Base-by-base conservation (phyloP, 495 filamentous ascomycete genomes). In the Hapsidospora chrysogenum region DNA sequence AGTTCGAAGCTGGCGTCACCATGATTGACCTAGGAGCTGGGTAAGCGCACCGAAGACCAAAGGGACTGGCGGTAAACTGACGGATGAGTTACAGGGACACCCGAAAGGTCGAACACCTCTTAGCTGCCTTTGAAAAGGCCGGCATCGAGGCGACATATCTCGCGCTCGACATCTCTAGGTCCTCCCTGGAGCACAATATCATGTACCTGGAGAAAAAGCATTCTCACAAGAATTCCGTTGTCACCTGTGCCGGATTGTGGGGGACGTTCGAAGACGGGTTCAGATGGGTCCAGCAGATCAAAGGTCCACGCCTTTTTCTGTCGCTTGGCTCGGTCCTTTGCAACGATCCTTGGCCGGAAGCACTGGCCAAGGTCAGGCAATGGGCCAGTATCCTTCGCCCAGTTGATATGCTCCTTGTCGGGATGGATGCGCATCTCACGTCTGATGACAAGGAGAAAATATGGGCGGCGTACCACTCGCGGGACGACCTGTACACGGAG, bases 151-250 rank as follows among this genome's bases (percentile, higher is more conserved):
- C 37, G 9, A 27, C 29, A 2, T 39, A 39, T 15, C 14, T 33
- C 15, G 37, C 29, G 10, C 37, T 39, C 15, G 37, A 39, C n/a
- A 39, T 39, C 14, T 39, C 37, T 3, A 39, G 16, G 15, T 18
- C 21, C 6, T 39, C 37, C 1, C 23, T 39, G 3, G 29, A 32
- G 19, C 37, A 31, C 14, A 39, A 31, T 26, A 14, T 39, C 9
- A 29, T 20, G 0, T 31, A 31, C 13, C 21, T 39, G 14, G 20
- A 28, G 14, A 26, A 6, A 11, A 17, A 21, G 10, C 26, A 25
- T 18, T 4, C 14, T 3, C 19, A 31, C n/a, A 16, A 19, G 3
- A 7, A 27, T 17, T 21, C 28, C 18, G 33, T 32, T 16, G 29
- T 36, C 21, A 36, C 33, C 15, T 23, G 20, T 3, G 33, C 33